phyloP scores from a whole-genome alignment of 1,284 basidiomycete genomes.

The Hemileia vastatrix region DNA sequence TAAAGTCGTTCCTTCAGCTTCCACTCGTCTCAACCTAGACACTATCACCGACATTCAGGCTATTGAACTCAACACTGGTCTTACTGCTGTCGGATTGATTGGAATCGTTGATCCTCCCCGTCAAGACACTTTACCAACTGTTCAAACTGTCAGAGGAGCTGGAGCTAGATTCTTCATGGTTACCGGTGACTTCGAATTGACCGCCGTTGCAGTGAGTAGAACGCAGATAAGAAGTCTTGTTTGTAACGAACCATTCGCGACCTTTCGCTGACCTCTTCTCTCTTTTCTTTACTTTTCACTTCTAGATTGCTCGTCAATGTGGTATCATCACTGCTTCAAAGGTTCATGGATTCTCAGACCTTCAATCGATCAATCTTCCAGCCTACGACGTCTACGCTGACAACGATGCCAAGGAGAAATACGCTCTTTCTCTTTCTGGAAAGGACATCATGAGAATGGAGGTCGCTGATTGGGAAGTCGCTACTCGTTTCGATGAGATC shows the following conservation, averaged over 20 bases:
- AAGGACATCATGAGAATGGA: conserved; percentile 31
- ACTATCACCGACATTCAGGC: conserved; percentile 45
- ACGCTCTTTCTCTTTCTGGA: conserved; percentile 23
- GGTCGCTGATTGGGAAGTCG: conserved; percentile 51
- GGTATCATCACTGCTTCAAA: conserved; percentile 52
- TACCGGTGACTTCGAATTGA: conserved; percentile 54
- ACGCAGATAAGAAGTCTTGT: no score
- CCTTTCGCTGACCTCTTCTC: background rate
- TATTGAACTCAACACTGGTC: conserved; percentile 42
- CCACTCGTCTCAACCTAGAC: conserved; percentile 44
- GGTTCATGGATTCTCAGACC: conserved; percentile 27
- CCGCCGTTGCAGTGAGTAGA: conserved; percentile 51
- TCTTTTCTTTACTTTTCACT: background rate
- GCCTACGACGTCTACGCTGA: conserved; percentile 45
- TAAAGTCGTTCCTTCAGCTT: conserved; percentile 34
- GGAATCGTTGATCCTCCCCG: conserved; percentile 59
- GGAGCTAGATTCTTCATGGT: conserved; percentile 62
- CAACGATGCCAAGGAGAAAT: conserved; percentile 20
- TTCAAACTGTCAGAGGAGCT: conserved; percentile 52
- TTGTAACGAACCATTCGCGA: no score
- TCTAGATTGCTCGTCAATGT: conserved; percentile 53
- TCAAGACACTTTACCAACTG: conserved; percentile 53
- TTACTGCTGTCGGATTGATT: conserved; percentile 56
- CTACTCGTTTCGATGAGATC: conserved; percentile 56
- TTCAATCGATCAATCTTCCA: conserved; percentile 45